These are phyloP conservation scores for Ceratocystis variospora DNA, from an alignment of 2,329 filamentous ascomycete species.

Conservation along the genomic window DNA sequence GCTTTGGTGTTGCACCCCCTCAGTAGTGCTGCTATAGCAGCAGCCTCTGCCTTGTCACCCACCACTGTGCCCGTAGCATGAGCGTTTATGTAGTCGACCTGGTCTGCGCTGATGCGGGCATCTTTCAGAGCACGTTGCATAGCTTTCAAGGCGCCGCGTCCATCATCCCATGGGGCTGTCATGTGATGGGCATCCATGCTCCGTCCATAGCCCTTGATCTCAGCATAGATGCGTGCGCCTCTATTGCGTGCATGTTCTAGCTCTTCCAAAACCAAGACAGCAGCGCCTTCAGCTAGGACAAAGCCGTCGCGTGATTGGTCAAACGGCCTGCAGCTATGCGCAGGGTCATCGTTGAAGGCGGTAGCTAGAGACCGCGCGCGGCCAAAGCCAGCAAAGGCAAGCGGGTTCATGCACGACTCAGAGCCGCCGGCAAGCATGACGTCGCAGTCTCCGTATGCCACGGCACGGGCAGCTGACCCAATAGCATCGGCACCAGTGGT, in stretches of 20 bases:
- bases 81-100: constrained; percentile 86
- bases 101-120: constrained; percentile 51
- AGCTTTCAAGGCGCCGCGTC: constrained; percentile 64
- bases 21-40: constrained; percentile 66
- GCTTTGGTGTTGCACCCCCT: constrained; percentile 2
- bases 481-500: constrained; percentile 92
- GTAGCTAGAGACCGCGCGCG: constrained; percentile 76
- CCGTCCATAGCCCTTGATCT: constrained; percentile 76
- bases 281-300: constrained; percentile 85
- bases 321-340: constrained; percentile 69
- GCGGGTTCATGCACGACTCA: constrained; percentile 88
- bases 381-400: constrained; percentile 84
- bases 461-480: constrained; percentile 84
- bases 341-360: constrained; percentile 58
- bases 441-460: constrained; percentile 79
- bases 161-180: constrained; percentile 75
- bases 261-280: constrained; percentile 78
- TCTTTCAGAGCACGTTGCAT: constrained; percentile 74
- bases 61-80: constrained; percentile 81
- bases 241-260: constrained; percentile 71
- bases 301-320: constrained; percentile 70
- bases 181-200: constrained; percentile 88
- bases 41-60: constrained; percentile 78
- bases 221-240: constrained; percentile 73
- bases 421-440: constrained; percentile 94